Evolutionary conservation across 768 basidiomycete genomes (phyloP), one percentile per base, ranked within the genome.

Genomic region (Russula virescens): DNA sequence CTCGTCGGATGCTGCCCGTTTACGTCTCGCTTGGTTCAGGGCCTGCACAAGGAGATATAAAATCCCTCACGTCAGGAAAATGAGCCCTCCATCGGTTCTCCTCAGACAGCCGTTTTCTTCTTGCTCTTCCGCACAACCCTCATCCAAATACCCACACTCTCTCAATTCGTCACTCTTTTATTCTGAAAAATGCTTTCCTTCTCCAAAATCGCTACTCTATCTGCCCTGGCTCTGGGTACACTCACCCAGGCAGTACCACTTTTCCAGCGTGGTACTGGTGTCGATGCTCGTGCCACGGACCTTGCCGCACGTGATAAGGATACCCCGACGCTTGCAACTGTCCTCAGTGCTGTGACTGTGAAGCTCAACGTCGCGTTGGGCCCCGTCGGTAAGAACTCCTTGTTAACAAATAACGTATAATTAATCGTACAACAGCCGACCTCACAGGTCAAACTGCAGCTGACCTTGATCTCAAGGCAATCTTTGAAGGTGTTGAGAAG

Each of bases 371-470:
- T 1, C 14, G 11, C 11, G 11, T 18, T 60, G 6, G 5, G 35
- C 0, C 45, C 60, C 5, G 8, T 61, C 2, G 4, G 60, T 61
- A 61, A 19, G 45, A 31, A 6, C 31, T 18, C 9, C 35, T n/a
- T 38, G 16, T 6, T 45, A 8, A 7, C 13, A n/a, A 23, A 45
- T 43, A 31, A 6, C 13, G 3, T 53, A 19, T 43, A 38, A 16
- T 61, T 54, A 2, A 31, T 35, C 7, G 34, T 48, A 56, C 14
- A 50, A 42, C 63, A 77, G 75, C 52, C 31, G 71, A 28, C 55
- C 47, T 75, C 38, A 67, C 23, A n/a, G 5, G 66, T 35, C 48
- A 67, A 31, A 72, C 74, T 62, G 69, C 64, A 21, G 71, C 72
- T 3, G 59, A 68, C 31, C 60, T 60, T 18, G 40, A 61, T 23